phyloP scores from a whole-genome alignment of 768 basidiomycete genomes.

The Pulveroboletus sp. region DNA sequence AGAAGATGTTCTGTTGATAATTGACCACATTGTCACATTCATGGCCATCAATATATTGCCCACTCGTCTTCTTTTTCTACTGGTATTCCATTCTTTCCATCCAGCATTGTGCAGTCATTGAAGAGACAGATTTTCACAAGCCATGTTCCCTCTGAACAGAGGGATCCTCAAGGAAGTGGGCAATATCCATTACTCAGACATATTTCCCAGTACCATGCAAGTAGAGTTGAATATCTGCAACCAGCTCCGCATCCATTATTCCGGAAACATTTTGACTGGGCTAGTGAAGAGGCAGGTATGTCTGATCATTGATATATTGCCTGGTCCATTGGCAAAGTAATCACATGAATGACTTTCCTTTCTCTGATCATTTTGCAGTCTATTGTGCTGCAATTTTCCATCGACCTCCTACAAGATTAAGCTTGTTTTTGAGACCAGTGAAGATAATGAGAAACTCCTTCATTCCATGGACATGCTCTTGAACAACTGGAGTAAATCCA shows the following conservation, averaged over 20 bases:
- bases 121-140: background rate
- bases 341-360: background rate
- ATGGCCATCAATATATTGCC: background rate
- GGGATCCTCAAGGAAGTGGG: background rate
- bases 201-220: background rate
- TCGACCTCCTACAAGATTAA: background rate
- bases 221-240: background rate
- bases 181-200: background rate
- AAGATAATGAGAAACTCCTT: background rate
- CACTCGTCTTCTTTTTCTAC: background rate
- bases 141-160: background rate
- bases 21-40: background rate
- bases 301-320: background rate
- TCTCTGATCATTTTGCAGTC: background rate
- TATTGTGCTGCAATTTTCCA: background rate
- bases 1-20: background rate
- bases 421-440: background rate
- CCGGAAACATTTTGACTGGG: background rate
- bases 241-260: background rate
- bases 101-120: background rate
- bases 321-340: background rate
- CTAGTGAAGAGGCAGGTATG: background rate
- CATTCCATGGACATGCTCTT: background rate
- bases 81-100: background rate
- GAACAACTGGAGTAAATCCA: no score